Percentiles rank a stretch among this genome's conserved stretches.
Evolutionary conservation across 768 basidiomycete genomes (phyloP).

Genomic region (Phanerochaete sordida): DNA sequence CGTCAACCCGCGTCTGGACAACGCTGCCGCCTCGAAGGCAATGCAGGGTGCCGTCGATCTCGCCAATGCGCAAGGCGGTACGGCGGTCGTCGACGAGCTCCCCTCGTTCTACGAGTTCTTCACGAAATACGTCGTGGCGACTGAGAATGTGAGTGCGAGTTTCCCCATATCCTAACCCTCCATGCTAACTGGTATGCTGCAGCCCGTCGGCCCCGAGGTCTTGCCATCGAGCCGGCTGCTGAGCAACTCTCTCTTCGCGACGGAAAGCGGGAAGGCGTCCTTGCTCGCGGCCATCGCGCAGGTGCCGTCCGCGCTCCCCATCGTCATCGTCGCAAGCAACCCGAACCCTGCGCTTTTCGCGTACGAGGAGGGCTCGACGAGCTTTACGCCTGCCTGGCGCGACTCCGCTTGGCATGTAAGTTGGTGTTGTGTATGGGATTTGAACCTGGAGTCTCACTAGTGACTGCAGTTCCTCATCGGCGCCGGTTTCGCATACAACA

Average conservation of each 20-base stretch:
- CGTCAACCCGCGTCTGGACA: constrained; percentile 39
- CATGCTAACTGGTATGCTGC: background rate
- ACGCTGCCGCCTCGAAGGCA: constrained; percentile 35
- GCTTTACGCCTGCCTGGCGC: constrained; percentile 27
- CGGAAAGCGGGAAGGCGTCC: constrained; percentile 17
- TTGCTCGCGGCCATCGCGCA: constrained; percentile 18
- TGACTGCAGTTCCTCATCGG: constrained; percentile 5
- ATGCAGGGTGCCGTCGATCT: constrained; percentile 30
- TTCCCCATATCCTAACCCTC: background rate
- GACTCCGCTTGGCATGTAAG: constrained; percentile 25
- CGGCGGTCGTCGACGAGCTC: constrained; percentile 27
- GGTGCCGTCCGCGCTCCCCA: constrained; percentile 19
- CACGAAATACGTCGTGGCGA: constrained; percentile 25
- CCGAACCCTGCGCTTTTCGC: constrained; percentile 22
- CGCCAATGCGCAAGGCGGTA: constrained; percentile 26
- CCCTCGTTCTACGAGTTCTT: constrained; percentile 31
- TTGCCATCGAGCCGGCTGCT: constrained; percentile 27
- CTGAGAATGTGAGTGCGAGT: constrained; percentile 24
- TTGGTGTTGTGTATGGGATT: too few relatives aligned
- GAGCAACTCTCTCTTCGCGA: constrained; percentile 23
- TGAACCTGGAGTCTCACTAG: background rate
- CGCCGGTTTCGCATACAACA: constrained; percentile 15
- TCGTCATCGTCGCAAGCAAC: constrained; percentile 22
- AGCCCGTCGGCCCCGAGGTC: constrained; percentile 24
- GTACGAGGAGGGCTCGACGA: constrained; percentile 17